Base-by-base conservation (phyloP, 371 early-diverging fungal genomes). In the Actinomucor elegans region DNA sequence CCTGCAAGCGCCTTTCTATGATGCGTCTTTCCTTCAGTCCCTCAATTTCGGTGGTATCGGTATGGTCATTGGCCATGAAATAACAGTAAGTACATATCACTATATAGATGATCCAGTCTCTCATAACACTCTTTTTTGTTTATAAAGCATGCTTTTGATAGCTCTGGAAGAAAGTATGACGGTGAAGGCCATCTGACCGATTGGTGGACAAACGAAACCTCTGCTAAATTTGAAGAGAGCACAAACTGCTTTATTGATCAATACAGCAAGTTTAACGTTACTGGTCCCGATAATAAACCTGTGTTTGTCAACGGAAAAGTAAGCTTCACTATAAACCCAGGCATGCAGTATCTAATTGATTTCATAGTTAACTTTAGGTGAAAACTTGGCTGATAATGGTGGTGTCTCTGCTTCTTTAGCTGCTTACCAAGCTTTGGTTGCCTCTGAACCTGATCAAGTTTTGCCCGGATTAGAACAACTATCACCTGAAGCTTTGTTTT, bases 371-470 rank as follows among this genome's bases (percentile, higher is more conserved):
- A 89, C 88, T 0, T 59, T 89, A n/a, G 79, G 79, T 15, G 90
- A 89, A 61, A 91, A 88, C 52, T 55, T 92, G 28, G 89, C 92
- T 5, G 92, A 92, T 57, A 87, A 87, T 56, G 91, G 88, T 12
- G 92, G 90, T 2, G 6, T 82, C 28, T 53, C 59, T 7, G 61
- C 64, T 28, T 52, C 80, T 0, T 79, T 64, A 41, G 18, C 57
- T 15, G 67, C 80, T 10, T 78, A 72, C 64, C 49, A 48, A 23
- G 42, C 36, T 8, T 59, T 35, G 4, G 31, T 20, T 5, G 21
- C 32, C 6, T 18, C 17, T 14, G 47, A 32, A 12, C 32, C 15
- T 63, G 66, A 55, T 17, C 45, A 48, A 12, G 8, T 34, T 8
- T 42, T 66, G 9, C 61, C 61, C 12, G 66, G 66, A 6, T 40